Conservation (phyloP, 2,329 filamentous ascomycete genomes). For the Cytospora mali region DNA sequence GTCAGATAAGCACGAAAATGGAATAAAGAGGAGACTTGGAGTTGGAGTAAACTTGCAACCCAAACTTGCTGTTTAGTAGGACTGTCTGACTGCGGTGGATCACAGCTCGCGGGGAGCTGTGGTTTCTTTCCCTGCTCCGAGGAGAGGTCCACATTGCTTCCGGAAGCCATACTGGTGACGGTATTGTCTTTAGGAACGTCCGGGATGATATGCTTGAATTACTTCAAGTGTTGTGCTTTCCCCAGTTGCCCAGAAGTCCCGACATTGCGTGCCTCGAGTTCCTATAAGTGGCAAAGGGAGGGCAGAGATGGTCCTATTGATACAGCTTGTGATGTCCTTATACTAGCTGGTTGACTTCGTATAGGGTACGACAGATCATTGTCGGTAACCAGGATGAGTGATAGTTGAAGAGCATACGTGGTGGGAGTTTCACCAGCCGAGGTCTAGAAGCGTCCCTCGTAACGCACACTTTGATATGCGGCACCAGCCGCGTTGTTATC, state of each 20-base stretch:
- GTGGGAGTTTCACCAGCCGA: slow-evolving; percentile 12
- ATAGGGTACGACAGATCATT: slow-evolving; percentile 9
- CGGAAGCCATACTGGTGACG: slow-evolving; percentile 32
- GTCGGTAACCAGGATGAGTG: not conserved
- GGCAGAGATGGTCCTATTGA: not conserved
- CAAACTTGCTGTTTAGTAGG: slow-evolving; percentile 79
- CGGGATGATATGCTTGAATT: not conserved
- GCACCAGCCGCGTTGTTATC: not conserved
- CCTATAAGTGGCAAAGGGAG: not conserved
- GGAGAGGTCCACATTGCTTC: slow-evolving; percentile 30
- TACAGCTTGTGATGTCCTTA: not conserved
- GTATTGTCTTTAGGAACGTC: not conserved
- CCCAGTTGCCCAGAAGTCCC: not conserved
- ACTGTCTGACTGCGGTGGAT: slow-evolving; percentile 74
- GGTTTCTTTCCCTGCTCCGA: slow-evolving; percentile 45
- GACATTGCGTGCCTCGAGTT: not conserved
- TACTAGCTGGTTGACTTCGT: slow-evolving; percentile 7
- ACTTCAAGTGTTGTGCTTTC: not conserved
- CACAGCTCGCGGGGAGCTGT: slow-evolving; percentile 79
- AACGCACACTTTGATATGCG: not conserved
- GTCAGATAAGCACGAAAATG: slow-evolving; percentile 16
- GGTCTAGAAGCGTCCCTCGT: not conserved
- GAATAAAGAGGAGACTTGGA: slow-evolving; percentile 19
- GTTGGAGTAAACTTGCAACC: slow-evolving; percentile 64
- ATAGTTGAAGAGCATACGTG: slow-evolving; percentile 4